Evolutionary conservation across 202 grass and related monocot species (phyloP).

Genomic region (Miscanthus sacchariflorus): DNA sequence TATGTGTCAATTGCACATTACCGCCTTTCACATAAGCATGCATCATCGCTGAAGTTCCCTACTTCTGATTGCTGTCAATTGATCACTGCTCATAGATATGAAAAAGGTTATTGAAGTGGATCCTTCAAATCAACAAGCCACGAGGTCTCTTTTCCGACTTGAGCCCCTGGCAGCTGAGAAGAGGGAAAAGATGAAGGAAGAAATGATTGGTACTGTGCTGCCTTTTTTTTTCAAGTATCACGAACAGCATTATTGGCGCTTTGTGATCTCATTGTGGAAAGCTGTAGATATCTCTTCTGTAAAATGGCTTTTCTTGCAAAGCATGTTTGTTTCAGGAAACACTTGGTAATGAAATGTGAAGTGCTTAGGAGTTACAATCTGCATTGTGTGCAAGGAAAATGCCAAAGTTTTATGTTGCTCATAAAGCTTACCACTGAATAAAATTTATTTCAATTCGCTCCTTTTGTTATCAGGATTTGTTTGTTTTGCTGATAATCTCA

Average conservation of each 20-base stretch:
- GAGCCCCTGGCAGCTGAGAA: conserved; percentile 93
- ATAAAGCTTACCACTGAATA: not conserved
- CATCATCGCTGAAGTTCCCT: not conserved
- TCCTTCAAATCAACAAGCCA: conserved; percentile 91
- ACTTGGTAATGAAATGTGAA: not conserved
- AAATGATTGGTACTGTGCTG: conserved; percentile 81
- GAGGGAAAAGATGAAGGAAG: conserved; percentile 98
- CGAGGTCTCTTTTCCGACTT: conserved; percentile 66
- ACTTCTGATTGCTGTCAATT: not conserved
- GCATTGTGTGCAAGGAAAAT: not conserved
- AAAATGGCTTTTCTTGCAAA: not conserved
- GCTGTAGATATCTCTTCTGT: not conserved
- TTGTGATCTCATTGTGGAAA: not conserved
- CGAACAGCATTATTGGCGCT: not conserved
- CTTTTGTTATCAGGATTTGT: not conserved
- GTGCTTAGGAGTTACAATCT: not conserved
- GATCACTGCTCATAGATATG: conserved; percentile 63
- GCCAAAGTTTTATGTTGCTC: not conserved
- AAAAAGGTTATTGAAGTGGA: conserved; percentile 84
- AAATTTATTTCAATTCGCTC: not conserved
- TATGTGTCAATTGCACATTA: not conserved
- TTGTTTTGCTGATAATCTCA: not conserved
- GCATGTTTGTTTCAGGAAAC: conserved; percentile 26
- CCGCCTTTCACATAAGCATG: not conserved
- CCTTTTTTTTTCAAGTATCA: not conserved